phyloP scores from a whole-genome alignment of 169 alveolate species.

The Eimeria acervulina region DNA sequence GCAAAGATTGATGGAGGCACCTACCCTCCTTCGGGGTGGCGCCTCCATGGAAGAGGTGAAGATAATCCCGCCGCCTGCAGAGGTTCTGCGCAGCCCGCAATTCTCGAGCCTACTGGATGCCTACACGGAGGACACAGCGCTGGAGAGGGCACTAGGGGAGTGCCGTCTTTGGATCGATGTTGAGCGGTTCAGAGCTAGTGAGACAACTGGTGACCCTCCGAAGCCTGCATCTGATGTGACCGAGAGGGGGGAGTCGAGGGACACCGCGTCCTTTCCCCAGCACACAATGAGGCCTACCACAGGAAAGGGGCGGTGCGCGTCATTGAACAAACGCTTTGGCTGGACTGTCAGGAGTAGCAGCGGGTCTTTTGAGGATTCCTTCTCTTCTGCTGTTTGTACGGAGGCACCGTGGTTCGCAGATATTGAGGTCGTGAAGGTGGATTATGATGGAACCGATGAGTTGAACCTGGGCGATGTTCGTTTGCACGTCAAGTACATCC shows the following conservation, averaged over 20 bases:
- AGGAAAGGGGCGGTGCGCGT: slow-evolving; percentile 3
- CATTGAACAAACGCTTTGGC: slow-evolving; percentile 41
- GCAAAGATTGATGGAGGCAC: slow-evolving; percentile 24
- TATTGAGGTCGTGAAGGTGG: slow-evolving; percentile 1
- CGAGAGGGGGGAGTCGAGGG: background rate
- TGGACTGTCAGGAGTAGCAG: background rate
- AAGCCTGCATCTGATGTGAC: background rate
- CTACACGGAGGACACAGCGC: slow-evolving; percentile 29
- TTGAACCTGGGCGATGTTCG: background rate
- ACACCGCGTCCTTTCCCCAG: background rate
- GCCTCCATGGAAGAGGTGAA: background rate
- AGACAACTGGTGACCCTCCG: background rate
- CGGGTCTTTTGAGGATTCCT: background rate
- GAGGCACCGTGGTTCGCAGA: slow-evolving; percentile 58
- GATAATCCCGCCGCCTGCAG: background rate
- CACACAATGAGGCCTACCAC: background rate
- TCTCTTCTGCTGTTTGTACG: background rate
- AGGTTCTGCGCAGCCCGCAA: slow-evolving; percentile 48
- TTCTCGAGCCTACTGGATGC: slow-evolving; percentile 22
- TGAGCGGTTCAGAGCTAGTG: background rate
- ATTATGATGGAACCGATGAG: background rate
- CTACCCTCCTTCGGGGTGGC: slow-evolving; percentile 15
- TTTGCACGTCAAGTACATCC: slow-evolving; percentile 27
- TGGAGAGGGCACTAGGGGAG: slow-evolving; percentile 34
- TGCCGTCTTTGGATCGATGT: slow-evolving; percentile 56